Base-by-base conservation (phyloP, 1,284 basidiomycete species). In the Wolfiporia cocos region DNA sequence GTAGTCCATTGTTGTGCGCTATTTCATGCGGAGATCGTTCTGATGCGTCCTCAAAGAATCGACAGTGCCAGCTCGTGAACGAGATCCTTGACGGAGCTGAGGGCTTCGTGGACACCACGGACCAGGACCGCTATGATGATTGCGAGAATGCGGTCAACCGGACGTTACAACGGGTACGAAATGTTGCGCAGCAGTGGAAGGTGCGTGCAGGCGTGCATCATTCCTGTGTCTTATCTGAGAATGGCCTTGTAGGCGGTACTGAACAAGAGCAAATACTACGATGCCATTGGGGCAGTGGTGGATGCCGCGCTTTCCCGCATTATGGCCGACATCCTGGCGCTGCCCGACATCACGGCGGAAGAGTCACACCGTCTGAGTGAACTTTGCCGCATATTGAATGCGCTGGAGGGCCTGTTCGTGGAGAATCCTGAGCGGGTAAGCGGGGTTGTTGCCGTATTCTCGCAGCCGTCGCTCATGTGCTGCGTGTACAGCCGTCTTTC, bases 291-390 rank as follows among this genome's bases (percentile, higher is more conserved):
- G 5, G 65, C 72, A 14, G 62, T 96, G 10, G 78, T 88, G 11
- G 85, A 97, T 46, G 71, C 77, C 10, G 79, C 83, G 3, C 69
- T 95, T 23, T 69, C 69, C 3, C 70, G 78, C 3, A 75, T 96
- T 4, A 68, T 94, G 9, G 72, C 74, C 35, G 86, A 89, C 51
- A 75, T 98, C 11, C 67, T 94, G 34, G 79, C 78, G 0, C 67
- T 98, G 37, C 74, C 78, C 2, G 95, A 99, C 62, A 98, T 99
- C 52, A 86, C 92, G 0, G 94, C 92, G 55, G 71, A 81, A 9
- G 94, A 98, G 54, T 95, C 92, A 3, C 82, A 88, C 51, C 73
- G 81, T 34, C 66, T 99, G 24, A 86, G 85, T 51, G 81, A 88
- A 55, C 70, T 97, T 1, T 87, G 92, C 61, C 77, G 80, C 44